Evolutionary conservation across 2,329 filamentous ascomycete species (phyloP), one percentile per base, ranked within the genome.

Genomic region (Emergomyces pasteurianus): DNA sequence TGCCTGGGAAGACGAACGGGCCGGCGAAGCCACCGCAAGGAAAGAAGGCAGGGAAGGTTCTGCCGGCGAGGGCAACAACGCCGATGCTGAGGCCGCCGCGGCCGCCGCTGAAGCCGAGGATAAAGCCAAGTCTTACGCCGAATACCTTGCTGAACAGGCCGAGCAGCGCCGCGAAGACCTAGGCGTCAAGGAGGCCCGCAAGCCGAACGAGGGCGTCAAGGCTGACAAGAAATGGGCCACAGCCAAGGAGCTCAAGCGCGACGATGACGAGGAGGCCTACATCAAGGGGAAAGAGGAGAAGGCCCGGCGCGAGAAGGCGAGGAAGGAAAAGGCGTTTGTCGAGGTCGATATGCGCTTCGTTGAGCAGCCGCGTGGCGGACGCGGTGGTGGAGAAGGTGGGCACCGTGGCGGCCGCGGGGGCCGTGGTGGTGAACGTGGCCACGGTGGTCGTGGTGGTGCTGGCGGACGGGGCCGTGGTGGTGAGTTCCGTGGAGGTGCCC

Each of bases 131-230:
- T 94, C 91, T 60, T 96, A 92, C 79, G 80, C 83, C 72, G 89
- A 94, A 68, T 99, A 96, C 81, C 84, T 95, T 59, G 89, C 86
- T 73, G 85, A 89, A 75, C 81, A 81, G 73, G 83, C 83, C 62
- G 83, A 85, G 76, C 92, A 92, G 84, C 92, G 90, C 80, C 78
- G 84, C 66, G 83, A 84, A 67, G 82, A 80, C 69, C 77, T 81
- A 66, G 83, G 83, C 69, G 77, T 79, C 68, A 82, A 86, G 70
- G 83, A 89, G 71, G 82, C 90, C 73, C 92, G 94, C 80, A 86
- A 91, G 81, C 80, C 92, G 77, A 96, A 97, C 82, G 92, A 96
- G 81, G 92, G 92, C 72, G 83, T 81, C 81, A 90, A 90, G 81
- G 74, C 80, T 71, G 86, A 91, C 82, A 92, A 94, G 85, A 94